Evolutionary conservation across 129 eudicot species (phyloP), one percentile per base, ranked within the genome.

Genomic region (carrot (Daucus carota)): DNA sequence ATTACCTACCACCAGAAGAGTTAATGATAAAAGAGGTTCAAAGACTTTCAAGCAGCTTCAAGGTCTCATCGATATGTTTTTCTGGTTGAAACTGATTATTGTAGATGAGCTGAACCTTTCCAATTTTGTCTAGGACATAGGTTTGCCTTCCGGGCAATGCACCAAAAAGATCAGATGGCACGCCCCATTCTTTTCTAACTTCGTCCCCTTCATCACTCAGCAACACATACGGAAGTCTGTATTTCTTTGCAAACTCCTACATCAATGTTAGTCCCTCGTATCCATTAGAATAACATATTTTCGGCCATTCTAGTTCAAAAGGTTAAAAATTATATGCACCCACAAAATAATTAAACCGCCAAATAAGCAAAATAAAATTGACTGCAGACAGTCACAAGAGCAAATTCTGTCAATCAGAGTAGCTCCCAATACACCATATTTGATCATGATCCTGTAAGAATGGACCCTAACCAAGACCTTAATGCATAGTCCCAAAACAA

Each of bases 81-180:
- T 95, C 99, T 29, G 99, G 97, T 84, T 95, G 99, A 84, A 95
- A 95, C 77, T 95, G 99, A 74, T 92, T 95, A 82, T 95, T 95
- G 78, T 95, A 95, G 62, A 95, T 75, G 43, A 95, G 97, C 77
- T 91, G 92, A 82, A 90, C 96, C 20, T 89, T 97, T 67, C 97
- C 96, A 15, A 80, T 89, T 85, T 84, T 95, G 92, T 95, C 97
- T 29, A 95, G 91, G 77, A 95, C 97, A 40, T 95, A 95, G 16
- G 99, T 95, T 76, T 95, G 94, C 73, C 99, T 85, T 66, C 97
- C 99, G 8, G 97, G 95, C 78, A 95, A 82, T 20, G 95, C 86
- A 32, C 99, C 99, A 75, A 95, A 95, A n/a, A 95, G 95, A 81
- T 95, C 99, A 24, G 88, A 73, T 1, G 99, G 99, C 74, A 95